Conservation (phyloP, 331 rosid genomes). For the Stylosanthes scabra region DNA sequence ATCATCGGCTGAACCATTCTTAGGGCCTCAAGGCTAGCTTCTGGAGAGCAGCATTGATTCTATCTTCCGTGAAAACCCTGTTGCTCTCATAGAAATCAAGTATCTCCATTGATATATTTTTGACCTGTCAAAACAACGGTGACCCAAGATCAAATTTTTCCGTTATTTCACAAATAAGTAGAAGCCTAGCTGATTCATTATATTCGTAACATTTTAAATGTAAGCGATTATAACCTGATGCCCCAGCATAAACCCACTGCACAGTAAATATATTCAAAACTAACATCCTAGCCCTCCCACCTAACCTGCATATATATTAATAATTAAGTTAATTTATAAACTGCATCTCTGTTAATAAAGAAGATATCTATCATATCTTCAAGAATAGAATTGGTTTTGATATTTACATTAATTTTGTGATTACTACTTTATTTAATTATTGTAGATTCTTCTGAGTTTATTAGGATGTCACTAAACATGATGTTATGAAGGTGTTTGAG, state of each 20-base stretch:
- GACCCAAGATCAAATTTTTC: conserved; percentile 1
- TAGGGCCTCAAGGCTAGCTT: conserved; percentile 58
- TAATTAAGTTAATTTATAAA: too few relatives aligned
- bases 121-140: conserved; percentile 62
- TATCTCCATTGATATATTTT: conserved; percentile 90
- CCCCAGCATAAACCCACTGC: not conserved
- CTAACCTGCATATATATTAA: too few relatives aligned
- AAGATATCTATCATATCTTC: too few relatives aligned
- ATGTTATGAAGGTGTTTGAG: too few relatives aligned
- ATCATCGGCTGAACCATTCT: not conserved
- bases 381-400: too few relatives aligned
- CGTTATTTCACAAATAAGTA: conserved; percentile 12
- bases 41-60: conserved; percentile 64
- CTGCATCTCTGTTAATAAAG: too few relatives aligned
- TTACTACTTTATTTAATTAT: too few relatives aligned
- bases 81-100: conserved; percentile 86
- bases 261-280: too few relatives aligned
- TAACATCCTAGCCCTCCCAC: too few relatives aligned
- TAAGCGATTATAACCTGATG: not conserved
- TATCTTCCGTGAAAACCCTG: conserved; percentile 58
- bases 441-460: too few relatives aligned
- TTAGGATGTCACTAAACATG: too few relatives aligned
- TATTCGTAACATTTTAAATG: conserved; percentile 8
- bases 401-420: too few relatives aligned
- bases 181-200: conserved; percentile 1